Percentiles rank a stretch among this genome's conserved stretches.
Conservation (phyloP, 371 early-diverging fungal species). For the Dichotomocladium elegans region DNA sequence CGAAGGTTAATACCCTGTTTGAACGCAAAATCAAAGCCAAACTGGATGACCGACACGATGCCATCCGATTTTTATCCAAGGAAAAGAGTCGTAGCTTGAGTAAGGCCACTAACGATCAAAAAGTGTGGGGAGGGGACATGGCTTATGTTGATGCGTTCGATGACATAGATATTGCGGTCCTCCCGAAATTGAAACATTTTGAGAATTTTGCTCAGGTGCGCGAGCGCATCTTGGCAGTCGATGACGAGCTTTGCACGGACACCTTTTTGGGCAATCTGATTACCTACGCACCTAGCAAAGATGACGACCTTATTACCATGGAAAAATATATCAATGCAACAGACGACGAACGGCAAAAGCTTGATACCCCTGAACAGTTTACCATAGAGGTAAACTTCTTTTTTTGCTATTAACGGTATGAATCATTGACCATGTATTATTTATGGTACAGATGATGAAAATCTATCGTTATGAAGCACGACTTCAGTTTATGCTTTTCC, state of each 20-base stretch:
- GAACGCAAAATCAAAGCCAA: conserved; percentile 15
- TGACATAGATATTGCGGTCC: conserved; percentile 42
- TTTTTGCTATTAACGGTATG: neutral
- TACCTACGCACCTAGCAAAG: conserved; percentile 30
- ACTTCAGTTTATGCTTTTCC: conserved; percentile 46
- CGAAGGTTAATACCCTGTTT: conserved; percentile 24
- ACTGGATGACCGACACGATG: conserved; percentile 16
- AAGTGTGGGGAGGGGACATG: too few species aligned
- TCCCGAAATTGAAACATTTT: conserved; percentile 29
- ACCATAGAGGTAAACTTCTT: conserved; percentile 33
- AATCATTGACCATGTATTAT: neutral
- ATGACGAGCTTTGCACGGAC: conserved; percentile 43
- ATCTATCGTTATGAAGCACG: conserved; percentile 49
- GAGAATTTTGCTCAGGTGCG: conserved; percentile 31
- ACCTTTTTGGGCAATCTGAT: conserved; percentile 45
- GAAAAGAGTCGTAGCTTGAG: conserved; percentile 40
- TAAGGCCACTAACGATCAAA: conserved; percentile 10
- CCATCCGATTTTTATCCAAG: conserved; percentile 26
- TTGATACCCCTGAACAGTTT: conserved; percentile 54
- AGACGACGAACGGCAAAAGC: conserved; percentile 31
- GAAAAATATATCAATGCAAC: conserved; percentile 38
- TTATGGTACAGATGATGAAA: conserved; percentile 31
- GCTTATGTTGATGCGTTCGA: too few species aligned
- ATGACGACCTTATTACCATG: conserved; percentile 43
- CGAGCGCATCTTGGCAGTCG: conserved; percentile 27